These are phyloP conservation scores for Baorangia bicolor DNA, from an alignment of 768 basidiomycete genomes.

Conservation along the genomic window DNA sequence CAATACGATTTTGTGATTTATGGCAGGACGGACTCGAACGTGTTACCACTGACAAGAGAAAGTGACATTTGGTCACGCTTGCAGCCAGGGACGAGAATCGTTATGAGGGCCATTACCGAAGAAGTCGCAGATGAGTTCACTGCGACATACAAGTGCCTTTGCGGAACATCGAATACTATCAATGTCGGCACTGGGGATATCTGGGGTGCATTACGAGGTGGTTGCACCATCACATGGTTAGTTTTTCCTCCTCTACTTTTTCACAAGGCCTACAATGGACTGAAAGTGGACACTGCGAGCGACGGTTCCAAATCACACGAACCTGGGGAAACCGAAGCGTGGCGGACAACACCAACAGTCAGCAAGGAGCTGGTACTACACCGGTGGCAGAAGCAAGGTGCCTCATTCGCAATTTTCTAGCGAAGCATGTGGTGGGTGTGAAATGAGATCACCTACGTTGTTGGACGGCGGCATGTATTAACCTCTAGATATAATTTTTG, in stretches of 20 bases:
- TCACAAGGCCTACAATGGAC: background rate
- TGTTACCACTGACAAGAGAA: background rate
- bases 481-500: background rate
- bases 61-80: background rate
- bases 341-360: background rate
- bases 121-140: background rate
- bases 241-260: background rate
- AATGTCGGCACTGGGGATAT: background rate
- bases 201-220: background rate
- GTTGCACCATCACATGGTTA: conserved; percentile 1
- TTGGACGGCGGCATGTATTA: background rate
- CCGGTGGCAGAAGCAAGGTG: background rate
- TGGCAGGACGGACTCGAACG: background rate
- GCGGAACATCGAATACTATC: background rate
- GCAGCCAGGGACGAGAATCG: background rate
- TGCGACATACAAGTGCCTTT: background rate
- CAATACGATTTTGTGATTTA: conserved; percentile 5
- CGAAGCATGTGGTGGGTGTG: background rate
- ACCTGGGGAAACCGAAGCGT: rapidly evolving
- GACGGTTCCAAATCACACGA: background rate
- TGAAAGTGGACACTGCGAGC: conserved; percentile 1
- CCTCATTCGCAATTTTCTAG: conserved; percentile 4
- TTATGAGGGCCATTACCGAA: conserved; percentile 1
- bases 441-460: background rate
- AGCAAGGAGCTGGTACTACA: too few relatives aligned